phyloP scores from a whole-genome alignment of 257 asterid species.

The Jacaranda copaia region DNA sequence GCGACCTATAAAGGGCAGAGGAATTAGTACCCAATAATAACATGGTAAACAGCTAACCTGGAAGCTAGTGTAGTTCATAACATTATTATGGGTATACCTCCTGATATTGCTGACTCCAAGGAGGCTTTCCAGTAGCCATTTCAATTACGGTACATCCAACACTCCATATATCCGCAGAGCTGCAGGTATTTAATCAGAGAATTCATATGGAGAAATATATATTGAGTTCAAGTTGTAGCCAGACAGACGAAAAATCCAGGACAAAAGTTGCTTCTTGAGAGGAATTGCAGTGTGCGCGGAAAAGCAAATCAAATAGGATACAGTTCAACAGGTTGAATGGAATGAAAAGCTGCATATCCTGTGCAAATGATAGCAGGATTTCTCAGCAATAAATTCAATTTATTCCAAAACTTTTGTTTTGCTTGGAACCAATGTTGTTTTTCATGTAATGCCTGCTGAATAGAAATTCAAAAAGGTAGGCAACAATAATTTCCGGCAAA shows the following conservation, averaged over 20 bases:
- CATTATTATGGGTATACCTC: constrained; percentile 53
- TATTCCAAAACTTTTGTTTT: not conserved
- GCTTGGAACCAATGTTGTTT: not conserved
- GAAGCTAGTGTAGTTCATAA: constrained; percentile 19
- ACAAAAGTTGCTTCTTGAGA: not conserved
- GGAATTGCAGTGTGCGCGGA: not conserved
- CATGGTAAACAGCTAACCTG: constrained; percentile 16
- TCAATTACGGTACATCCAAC: constrained; percentile 87
- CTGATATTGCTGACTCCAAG: constrained; percentile 91
- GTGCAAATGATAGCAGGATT: constrained; percentile 9
- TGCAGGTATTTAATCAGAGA: constrained; percentile 35
- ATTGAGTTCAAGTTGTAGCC: constrained; percentile 13
- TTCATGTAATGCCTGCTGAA: not conserved
- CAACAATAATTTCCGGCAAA: not conserved
- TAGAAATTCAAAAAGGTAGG: not conserved
- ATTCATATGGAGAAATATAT: not conserved
- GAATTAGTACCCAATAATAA: constrained; percentile 30
- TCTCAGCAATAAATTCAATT: not conserved
- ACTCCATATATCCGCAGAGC: constrained; percentile 95
- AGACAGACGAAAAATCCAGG: not conserved
- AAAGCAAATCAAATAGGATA: constrained; percentile 3
- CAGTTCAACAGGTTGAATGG: not conserved
- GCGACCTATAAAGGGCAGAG: constrained; percentile 62
- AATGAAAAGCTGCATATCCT: not conserved
- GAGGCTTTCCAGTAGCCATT: constrained; percentile 94